Evolutionary conservation across 345 rosid genomes (phyloP), one percentile per base, ranked within the genome.

Genomic region (Brassica napus): DNA sequence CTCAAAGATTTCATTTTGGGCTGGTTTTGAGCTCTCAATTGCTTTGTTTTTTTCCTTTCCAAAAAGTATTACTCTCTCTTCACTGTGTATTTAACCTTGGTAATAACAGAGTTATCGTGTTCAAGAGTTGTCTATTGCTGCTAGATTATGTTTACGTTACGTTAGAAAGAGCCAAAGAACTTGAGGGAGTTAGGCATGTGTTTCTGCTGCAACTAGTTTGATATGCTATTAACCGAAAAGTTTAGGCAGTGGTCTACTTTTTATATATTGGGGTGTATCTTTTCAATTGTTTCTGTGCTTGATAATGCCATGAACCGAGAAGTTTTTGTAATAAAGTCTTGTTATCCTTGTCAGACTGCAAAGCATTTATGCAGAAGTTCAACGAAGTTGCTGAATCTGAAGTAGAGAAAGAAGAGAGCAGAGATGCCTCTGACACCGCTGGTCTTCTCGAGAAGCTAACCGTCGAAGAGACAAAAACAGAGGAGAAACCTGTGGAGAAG

Each of bases 311-410:
- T 65, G 49, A 65, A 37, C 6, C 3, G 24, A 54, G 69, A 10
- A n/a, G 10, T 30, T 52, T 70, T 54, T 4, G 14, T 77, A 60
- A 52, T 47, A 6, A 60, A 31, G 4, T 76, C 34, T 68, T 28
- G 16, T 18, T 71, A 54, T 57, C 14, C 5, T 55, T 75, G 1
- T 63, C 85, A 94, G 98, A 94, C 82, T 88, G 95, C 89, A 94
- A 91, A 84, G 76, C 76, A 24, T 94, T 92, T 80, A 94, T 89
- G 98, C 89, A 92, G 55, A 86, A 2, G 37, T 75, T 92, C 77
- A 84, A 87, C 69, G 97, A 92, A 79, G 90, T 88, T 73, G 93
- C 88, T 34, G 98, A 90, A 77, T 78, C 84, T 26, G 97, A 86
- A 79, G 79, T 80, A 57, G 42, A 65, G 5, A 86, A 85, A 77